phyloP scores from a whole-genome alignment of 306 rosid species.

The Geum urbanum region DNA sequence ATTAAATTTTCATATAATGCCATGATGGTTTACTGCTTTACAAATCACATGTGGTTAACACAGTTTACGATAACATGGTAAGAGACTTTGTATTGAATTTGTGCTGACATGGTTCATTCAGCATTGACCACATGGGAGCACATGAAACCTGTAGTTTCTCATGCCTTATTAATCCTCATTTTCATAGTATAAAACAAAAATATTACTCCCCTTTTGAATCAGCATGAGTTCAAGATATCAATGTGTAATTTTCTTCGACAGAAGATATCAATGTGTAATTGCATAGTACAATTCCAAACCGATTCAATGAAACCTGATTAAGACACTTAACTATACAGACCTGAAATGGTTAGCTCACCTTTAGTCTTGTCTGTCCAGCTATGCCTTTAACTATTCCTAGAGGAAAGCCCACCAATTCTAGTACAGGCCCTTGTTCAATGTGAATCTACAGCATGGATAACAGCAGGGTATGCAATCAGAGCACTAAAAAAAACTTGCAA shows the following conservation, averaged over 20 bases:
- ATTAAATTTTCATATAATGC: neutral
- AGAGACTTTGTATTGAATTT: neutral
- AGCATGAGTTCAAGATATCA: neutral
- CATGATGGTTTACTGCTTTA: neutral
- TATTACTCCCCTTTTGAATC: neutral
- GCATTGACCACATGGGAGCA: too few relatives aligned
- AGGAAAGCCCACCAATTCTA: slow-evolving; percentile 74
- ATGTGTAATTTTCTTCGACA: too few relatives aligned
- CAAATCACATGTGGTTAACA: neutral
- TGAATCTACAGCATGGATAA: slow-evolving; percentile 55
- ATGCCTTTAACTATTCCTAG: slow-evolving; percentile 89
- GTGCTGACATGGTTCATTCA: neutral
- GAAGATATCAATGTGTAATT: too few relatives aligned
- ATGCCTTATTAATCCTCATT: too few relatives aligned
- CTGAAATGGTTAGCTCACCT: too few relatives aligned
- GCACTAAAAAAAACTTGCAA: neutral
- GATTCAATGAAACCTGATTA: neutral
- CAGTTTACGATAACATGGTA: neutral
- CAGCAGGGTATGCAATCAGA: slow-evolving; percentile 10
- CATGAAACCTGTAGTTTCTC: too few relatives aligned
- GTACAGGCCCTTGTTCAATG: slow-evolving; percentile 89
- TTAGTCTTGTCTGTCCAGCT: slow-evolving; percentile 85
- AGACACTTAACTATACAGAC: neutral
- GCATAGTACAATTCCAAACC: neutral
- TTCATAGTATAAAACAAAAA: neutral